Percentiles rank a stretch among this genome's conserved stretches.
These are phyloP conservation scores for Coprinellus micaceus DNA, from an alignment of 768 basidiomycete genomes.

Conservation along the genomic window DNA sequence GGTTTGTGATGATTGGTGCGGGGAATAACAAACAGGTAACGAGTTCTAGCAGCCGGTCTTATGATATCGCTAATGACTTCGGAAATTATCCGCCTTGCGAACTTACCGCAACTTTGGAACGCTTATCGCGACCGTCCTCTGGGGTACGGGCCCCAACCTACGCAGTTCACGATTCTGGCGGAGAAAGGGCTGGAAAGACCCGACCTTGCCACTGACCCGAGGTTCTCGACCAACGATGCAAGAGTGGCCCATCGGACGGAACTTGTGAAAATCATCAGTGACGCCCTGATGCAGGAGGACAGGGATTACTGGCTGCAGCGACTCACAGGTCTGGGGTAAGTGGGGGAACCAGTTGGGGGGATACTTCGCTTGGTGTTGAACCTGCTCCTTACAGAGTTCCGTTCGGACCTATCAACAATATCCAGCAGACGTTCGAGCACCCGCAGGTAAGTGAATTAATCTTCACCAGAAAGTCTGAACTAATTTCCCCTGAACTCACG, in stretches of 20 bases:
- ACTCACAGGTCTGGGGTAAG: slow-evolving; percentile 77
- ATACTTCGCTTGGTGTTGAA: slow-evolving; percentile 7
- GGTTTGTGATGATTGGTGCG: slow-evolving; percentile 90
- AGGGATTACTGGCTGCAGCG: slow-evolving; percentile 72
- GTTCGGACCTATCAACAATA: slow-evolving; percentile 90
- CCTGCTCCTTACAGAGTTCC: slow-evolving; percentile 51
- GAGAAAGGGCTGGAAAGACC: slow-evolving; percentile 60
- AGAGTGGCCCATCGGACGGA: slow-evolving; percentile 75
- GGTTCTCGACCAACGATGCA: slow-evolving; percentile 68
- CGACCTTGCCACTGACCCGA: slow-evolving; percentile 53
- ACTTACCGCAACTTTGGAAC: neutral
- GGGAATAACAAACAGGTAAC: slow-evolving; percentile 83
- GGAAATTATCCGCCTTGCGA: neutral
- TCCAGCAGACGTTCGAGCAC: slow-evolving; percentile 84
- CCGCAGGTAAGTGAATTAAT: slow-evolving; percentile 46
- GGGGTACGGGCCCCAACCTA: neutral
- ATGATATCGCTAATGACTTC: neutral
- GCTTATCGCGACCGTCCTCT: slow-evolving; percentile 1
- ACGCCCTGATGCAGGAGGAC: slow-evolving; percentile 50
- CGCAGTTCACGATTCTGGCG: slow-evolving; percentile 67
- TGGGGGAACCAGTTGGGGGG: neutral
- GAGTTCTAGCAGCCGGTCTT: neutral
- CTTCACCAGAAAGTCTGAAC: slow-evolving; percentile 9
- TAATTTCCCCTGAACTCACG: slow-evolving; percentile 8
- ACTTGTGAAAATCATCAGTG: slow-evolving; percentile 65